Conservation (phyloP, 129 eudicot genomes). For the Tagetes erecta region DNA sequence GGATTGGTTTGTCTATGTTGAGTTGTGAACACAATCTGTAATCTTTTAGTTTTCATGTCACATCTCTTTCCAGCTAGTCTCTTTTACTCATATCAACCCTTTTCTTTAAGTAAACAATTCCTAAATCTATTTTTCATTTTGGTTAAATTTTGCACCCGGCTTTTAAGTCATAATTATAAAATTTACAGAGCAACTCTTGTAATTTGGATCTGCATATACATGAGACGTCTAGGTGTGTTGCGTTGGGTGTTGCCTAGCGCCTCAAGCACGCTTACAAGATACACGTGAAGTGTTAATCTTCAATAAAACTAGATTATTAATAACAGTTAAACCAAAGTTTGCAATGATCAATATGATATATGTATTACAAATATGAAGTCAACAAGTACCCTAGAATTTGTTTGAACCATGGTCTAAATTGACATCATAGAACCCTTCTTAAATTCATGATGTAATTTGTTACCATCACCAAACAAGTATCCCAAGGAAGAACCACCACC, state of each 20-base stretch:
- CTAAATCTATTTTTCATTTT: too few species aligned
- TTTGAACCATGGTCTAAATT: constrained; percentile 34
- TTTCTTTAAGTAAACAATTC: too few species aligned
- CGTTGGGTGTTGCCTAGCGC: too few species aligned
- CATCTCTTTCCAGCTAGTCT: too few species aligned
- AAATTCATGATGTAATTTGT: constrained; percentile 32
- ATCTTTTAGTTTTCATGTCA: background rate
- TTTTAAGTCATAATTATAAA: too few species aligned
- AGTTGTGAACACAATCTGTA: background rate
- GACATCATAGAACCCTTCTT: constrained; percentile 30
- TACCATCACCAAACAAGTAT: constrained; percentile 63
- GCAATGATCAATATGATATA: background rate
- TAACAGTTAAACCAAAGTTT: background rate
- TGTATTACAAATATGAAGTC: constrained; percentile 36
- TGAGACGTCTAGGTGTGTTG: too few species aligned
- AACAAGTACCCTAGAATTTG: constrained; percentile 31
- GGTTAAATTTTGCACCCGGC: too few species aligned
- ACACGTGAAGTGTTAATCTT: background rate
- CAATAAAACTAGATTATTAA: background rate
- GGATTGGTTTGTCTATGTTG: background rate
- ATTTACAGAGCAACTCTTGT: too few species aligned
- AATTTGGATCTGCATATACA: too few species aligned
- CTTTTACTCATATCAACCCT: too few species aligned
- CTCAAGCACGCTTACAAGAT: background rate
- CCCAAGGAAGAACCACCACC: constrained; percentile 74